Conservation (phyloP, 768 basidiomycete species). For the Cyathus striatus region DNA sequence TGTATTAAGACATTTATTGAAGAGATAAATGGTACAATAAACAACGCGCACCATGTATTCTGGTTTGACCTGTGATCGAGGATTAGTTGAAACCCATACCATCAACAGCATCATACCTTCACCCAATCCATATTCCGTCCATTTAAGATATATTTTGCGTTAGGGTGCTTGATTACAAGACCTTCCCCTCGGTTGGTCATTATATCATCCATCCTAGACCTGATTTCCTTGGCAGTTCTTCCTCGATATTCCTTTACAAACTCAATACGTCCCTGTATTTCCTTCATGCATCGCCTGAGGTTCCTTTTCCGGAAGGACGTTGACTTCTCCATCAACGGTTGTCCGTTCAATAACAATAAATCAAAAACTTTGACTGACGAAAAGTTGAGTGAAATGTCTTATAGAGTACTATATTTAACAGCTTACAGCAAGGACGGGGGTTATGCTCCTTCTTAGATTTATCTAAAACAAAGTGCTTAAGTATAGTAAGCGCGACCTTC, state of each 20-base stretch:
- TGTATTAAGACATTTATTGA: slow-evolving; percentile 19
- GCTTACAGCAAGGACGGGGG: slow-evolving; percentile 89
- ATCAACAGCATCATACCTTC: slow-evolving; percentile 47
- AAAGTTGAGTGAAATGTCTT: background rate
- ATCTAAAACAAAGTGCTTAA: slow-evolving; percentile 34
- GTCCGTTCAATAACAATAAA: slow-evolving; percentile 83
- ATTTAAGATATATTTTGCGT: slow-evolving; percentile 77
- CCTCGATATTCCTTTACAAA: slow-evolving; percentile 69
- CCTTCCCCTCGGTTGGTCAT: slow-evolving; percentile 89
- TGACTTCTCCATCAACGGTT: slow-evolving; percentile 67
- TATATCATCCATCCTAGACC: slow-evolving; percentile 73
- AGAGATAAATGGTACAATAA: background rate
- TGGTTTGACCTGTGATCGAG: slow-evolving; percentile 60
- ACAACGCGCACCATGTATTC: slow-evolving; percentile 68
- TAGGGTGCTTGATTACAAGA: slow-evolving; percentile 83
- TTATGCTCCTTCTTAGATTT: slow-evolving; percentile 64
- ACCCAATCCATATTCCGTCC: slow-evolving; percentile 91
- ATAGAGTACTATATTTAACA: background rate
- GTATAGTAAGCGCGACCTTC: background rate
- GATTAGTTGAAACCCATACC: background rate
- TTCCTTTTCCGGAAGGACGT: slow-evolving; percentile 77
- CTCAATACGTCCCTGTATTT: slow-evolving; percentile 77
- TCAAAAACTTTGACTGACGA: slow-evolving; percentile 94
- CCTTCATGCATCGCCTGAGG: slow-evolving; percentile 59
- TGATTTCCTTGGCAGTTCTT: slow-evolving; percentile 76